phyloP scores from a whole-genome alignment of 257 asterid species.

The Solanum boliviense region DNA sequence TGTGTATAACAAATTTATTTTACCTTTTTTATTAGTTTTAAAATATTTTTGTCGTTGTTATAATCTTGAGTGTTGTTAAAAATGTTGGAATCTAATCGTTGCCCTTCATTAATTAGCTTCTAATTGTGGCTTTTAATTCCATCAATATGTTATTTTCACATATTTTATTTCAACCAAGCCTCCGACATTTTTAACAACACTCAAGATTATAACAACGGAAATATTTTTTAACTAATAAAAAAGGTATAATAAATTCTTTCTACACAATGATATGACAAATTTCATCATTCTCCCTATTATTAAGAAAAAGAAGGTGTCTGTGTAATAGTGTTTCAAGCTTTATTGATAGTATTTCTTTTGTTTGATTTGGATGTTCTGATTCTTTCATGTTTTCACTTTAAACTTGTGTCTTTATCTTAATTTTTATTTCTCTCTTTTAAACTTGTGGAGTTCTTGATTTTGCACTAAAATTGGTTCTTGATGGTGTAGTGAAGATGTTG shows the following conservation, averaged over 20 bases:
- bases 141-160: neutral
- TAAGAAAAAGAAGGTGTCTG: neutral
- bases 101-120: neutral
- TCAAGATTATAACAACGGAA: neutral
- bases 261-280: neutral
- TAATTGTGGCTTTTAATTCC: neutral
- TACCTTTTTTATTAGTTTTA: neutral
- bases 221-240: too few species aligned
- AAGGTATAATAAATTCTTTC: neutral
- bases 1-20: neutral
- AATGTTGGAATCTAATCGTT: neutral
- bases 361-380: constrained; percentile 26
- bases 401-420: neutral
- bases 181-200: neutral
- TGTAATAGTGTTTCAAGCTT: constrained; percentile 9
- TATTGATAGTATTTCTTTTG: constrained; percentile 22
- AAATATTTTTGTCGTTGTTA: too few species aligned
- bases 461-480: neutral
- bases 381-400: neutral
- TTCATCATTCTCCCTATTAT: neutral
- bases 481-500: neutral
- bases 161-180: neutral
- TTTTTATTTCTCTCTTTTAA: neutral
- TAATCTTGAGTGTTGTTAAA: neutral
- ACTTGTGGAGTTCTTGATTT: neutral